phyloP scores from a whole-genome alignment of 2,329 filamentous ascomycete species.

The Neonectria coccinea region DNA sequence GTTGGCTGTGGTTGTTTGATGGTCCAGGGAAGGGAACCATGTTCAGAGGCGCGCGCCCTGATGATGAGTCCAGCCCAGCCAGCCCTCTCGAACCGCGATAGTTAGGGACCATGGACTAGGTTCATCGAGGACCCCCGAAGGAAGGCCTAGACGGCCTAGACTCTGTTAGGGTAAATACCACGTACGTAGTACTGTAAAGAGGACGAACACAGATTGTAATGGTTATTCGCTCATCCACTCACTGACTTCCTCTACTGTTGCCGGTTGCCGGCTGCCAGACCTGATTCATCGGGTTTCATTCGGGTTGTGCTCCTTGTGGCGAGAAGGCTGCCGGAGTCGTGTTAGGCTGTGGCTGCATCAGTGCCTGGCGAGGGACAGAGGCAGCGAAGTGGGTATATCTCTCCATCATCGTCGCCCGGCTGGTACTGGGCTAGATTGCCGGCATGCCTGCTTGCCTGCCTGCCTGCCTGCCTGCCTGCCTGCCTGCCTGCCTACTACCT shows the following conservation, averaged over 20 bases:
- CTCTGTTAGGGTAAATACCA: constrained; percentile 15
- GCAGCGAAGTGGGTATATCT: constrained; percentile 12
- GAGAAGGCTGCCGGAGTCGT: neutral
- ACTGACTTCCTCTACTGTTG: neutral
- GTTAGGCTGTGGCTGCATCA: constrained; percentile 20
- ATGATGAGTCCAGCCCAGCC: constrained; percentile 13
- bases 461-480: no score
- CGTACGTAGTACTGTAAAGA: neutral
- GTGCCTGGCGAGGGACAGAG: constrained; percentile 4
- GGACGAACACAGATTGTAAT: neutral
- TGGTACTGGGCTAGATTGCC: constrained; percentile 7
- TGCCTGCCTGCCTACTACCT: neutral
- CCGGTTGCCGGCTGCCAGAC: no score
- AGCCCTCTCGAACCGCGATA: neutral
- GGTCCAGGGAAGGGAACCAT: neutral
- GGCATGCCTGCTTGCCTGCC: neutral
- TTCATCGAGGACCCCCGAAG: constrained; percentile 13
- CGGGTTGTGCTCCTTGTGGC: neutral
- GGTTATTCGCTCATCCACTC: neutral
- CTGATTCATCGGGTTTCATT: no score
- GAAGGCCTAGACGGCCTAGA: constrained; percentile 21
- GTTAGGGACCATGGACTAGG: constrained; percentile 15
- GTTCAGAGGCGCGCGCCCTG: constrained; percentile 13
- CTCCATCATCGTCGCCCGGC: constrained; percentile 13
- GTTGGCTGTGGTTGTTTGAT: no score